These are phyloP conservation scores for Apiotrichum montevideense DNA, from an alignment of 1,284 basidiomycete genomes.

Conservation along the genomic window DNA sequence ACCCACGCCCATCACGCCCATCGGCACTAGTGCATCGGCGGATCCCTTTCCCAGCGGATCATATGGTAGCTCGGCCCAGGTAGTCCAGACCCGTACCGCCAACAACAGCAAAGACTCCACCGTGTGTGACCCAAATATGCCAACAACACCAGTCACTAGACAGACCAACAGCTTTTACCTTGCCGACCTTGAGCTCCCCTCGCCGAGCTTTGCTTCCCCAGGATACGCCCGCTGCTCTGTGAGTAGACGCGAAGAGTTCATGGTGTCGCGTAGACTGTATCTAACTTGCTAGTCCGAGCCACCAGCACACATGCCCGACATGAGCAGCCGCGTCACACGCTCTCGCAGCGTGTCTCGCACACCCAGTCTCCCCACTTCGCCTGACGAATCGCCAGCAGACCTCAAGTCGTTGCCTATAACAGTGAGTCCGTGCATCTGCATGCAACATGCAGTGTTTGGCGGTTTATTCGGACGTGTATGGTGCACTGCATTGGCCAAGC, in stretches of 20 bases:
- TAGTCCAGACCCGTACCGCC: too few species aligned
- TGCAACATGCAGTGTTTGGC: too few species aligned
- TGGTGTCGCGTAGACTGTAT: too few species aligned
- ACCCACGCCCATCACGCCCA: not conserved
- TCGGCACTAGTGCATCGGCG: not conserved
- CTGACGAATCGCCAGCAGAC: slow-evolving; percentile 8
- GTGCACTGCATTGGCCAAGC: too few species aligned
- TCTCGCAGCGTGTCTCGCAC: slow-evolving; percentile 13
- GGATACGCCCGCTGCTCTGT: slow-evolving; percentile 10
- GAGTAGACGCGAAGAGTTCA: not conserved
- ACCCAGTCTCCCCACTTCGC: slow-evolving; percentile 7
- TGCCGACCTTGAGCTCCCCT: slow-evolving; percentile 1
- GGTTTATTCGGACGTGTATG: too few species aligned
- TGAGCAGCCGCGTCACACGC: slow-evolving; percentile 2
- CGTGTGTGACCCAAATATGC: not conserved
- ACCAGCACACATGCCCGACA: slow-evolving; percentile 5
- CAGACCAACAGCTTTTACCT: slow-evolving; percentile 9
- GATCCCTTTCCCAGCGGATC: too few species aligned
- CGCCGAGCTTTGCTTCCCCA: not conserved
- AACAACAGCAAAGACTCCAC: too few species aligned
- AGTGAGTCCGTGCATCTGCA: slow-evolving; percentile 7
- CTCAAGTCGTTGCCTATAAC: slow-evolving; percentile 17
- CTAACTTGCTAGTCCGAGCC: slow-evolving; percentile 12
- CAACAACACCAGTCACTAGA: not conserved
- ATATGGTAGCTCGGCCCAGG: too few species aligned